Base-by-base conservation (phyloP, 2,329 filamentous ascomycete genomes). In the Penicillium polonicum region DNA sequence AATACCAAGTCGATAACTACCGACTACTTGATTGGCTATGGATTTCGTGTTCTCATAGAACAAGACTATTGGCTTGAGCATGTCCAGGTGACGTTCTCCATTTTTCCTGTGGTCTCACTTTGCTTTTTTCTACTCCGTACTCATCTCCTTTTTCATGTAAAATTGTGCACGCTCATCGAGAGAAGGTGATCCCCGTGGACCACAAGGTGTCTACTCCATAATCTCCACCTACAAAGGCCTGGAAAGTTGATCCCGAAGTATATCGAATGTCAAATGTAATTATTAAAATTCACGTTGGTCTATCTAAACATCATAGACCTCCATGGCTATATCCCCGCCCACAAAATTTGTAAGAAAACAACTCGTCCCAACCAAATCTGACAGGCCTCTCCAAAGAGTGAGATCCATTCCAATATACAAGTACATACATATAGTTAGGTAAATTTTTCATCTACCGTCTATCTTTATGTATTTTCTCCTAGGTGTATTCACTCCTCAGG, bases 391-490 rank as follows among this genome's bases (percentile, higher is more conserved):
- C 48, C 23, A 25, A n/a, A 38, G 19, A 19, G 8, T n/a, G 36
- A 44, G 12, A 27, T 36, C 50, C 39, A 36, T 45, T 35, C 21
- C 31, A 50, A 50, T 48, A 31, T 46, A 53, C 51, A 53, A 38
- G 31, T 48, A 48, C 45, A 48, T 19, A 39, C 35, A 38, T 38
- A 38, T 38, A 44, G 21, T 23, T 7, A 55, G 39, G 42, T 41
- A 48, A 33, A 53, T 38, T 48, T 43, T 48, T 46, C 45, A 21
- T 48, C 43, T 42, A 65, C 58, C 57, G 42, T 66, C 62, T 65
- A 63, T 57, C 54, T 63, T 58, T 65, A 63, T 60, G 31, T 49
- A 35, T 48, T 55, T 59, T 56, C 38, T 48, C 44, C 27, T 56
- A 56, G 13, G 9, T 35, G 19, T 41, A 56, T 54, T 51, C 44